Percentiles rank a stretch among this genome's conserved stretches.
phyloP scores from a whole-genome alignment of 2,329 filamentous ascomycete species.

The Aureobasidium lini region DNA sequence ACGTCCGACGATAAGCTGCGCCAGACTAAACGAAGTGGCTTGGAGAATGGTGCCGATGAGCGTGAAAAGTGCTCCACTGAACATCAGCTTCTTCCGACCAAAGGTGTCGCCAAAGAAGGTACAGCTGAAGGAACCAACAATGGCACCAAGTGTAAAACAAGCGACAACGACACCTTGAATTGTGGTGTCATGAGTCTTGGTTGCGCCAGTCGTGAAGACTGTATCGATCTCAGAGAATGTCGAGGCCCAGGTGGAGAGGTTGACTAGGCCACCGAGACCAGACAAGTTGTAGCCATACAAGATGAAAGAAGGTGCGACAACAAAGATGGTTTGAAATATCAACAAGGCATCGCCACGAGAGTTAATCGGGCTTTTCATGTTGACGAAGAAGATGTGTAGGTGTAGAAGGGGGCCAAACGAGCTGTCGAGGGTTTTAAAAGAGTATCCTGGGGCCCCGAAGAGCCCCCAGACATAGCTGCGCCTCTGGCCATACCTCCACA shows the following conservation, averaged over 20 bases:
- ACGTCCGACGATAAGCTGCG: conserved; percentile 47
- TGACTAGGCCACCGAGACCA: not conserved
- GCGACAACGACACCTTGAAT: conserved; percentile 14
- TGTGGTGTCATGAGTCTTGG: conserved; percentile 15
- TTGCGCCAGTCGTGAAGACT: conserved; percentile 17
- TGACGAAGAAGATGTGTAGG: too few relatives aligned
- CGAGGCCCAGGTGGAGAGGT: not conserved
- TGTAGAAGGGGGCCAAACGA: too few relatives aligned
- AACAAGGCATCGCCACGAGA: too few relatives aligned
- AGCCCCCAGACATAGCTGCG: too few relatives aligned
- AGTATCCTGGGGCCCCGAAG: too few relatives aligned
- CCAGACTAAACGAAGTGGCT: conserved; percentile 18
- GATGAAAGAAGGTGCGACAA: not conserved
- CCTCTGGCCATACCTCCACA: too few relatives aligned
- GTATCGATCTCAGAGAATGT: conserved; percentile 14
- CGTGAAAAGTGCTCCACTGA: conserved; percentile 14
- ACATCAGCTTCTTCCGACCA: conserved; percentile 2
- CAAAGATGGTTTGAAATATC: not conserved
- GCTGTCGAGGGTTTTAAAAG: too few relatives aligned
- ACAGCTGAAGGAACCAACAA: conserved; percentile 7
- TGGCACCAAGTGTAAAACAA: conserved; percentile 8
- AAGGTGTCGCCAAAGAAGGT: conserved; percentile 1
- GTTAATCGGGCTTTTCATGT: too few relatives aligned
- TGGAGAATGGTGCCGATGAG: conserved; percentile 16
- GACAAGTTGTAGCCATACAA: not conserved